Evolutionary conservation across 306 rosid genomes (phyloP), one percentile per base, ranked within the genome.

Genomic region (Vigna nakashimae): DNA sequence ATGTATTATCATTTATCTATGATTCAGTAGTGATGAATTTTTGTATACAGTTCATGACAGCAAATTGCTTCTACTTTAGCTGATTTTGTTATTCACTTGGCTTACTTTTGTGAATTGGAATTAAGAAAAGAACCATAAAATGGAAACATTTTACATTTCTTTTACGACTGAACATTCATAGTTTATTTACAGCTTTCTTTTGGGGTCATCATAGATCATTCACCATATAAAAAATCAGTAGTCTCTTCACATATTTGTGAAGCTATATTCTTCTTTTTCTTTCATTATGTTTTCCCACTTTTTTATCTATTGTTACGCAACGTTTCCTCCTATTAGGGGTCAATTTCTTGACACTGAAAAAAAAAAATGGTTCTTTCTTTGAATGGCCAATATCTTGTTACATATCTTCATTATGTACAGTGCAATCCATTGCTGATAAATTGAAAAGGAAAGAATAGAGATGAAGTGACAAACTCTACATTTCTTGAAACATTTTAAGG

Each of bases 71-170:
- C 24, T 16, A 12, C 46, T 30, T 62, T 32, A 34, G 46, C 16
- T 49, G 18, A 32, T n/a, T 38, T 17, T 48, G 4, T 4, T 2
- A 14, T 55, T 48, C 57, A 3, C 11, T 53, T 24, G 76, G 4
- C 17, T 36, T 34, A 11, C 26, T 71, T 51, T 71, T 34, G 43
- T 13, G 34, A 4, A 28, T 9, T 62, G 65, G 60, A 69, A 81
- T 74, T 62, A 40, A 32, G 77, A 58, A 65, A 63, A 79, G 63
- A 22, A 42, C 45, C 55, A 59, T 26, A 14, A 9, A 58, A 43
- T 58, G 26, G 4, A 24, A 16, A 53, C 3, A 1, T 17, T 71
- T 51, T 17, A 34, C 9, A 36, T 52, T 51, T 71, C 49, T 10
- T 36, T 71, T 34, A 30, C 17, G 17, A 51, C 46, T 9, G 30